Conservation (phyloP, 1,284 basidiomycete genomes). For the Ustilago bromivora region DNA sequence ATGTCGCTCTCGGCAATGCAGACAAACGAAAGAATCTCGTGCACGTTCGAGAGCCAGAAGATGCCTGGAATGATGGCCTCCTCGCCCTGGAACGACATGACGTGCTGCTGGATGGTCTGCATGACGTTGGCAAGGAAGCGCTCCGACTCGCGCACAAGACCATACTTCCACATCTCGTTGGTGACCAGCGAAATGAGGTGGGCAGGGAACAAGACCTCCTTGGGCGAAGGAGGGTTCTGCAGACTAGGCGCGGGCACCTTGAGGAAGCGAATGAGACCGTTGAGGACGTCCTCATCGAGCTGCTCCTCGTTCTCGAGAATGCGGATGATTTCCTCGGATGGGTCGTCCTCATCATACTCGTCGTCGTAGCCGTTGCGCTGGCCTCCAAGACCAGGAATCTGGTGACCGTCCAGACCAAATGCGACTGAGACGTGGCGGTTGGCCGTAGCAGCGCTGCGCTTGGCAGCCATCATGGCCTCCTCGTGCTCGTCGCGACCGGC, state of each 20-base stretch:
- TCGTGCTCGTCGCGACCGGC: slow-evolving; percentile 77
- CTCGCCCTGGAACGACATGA: slow-evolving; percentile 93
- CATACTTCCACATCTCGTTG: slow-evolving; percentile 99
- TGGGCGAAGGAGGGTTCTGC: slow-evolving; percentile 90
- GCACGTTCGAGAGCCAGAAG: slow-evolving; percentile 99
- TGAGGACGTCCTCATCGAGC: slow-evolving; percentile 92
- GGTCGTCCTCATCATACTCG: slow-evolving; percentile 77
- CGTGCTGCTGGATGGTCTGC: slow-evolving; percentile 96
- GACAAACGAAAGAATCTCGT: slow-evolving; percentile 98
- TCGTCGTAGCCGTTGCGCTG: slow-evolving; percentile 56
- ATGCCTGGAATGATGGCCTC: slow-evolving; percentile 96
- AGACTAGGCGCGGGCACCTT: slow-evolving; percentile 93
- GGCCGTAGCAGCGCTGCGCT: slow-evolving; percentile 77
- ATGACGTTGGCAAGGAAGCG: slow-evolving; percentile 98
- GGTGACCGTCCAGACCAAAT: slow-evolving; percentile 71
- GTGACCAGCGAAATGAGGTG: slow-evolving; percentile 97
- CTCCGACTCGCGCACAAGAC: slow-evolving; percentile 95
- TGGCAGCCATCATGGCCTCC: slow-evolving; percentile 80
- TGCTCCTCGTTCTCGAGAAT: slow-evolving; percentile 91
- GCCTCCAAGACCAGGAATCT: slow-evolving; percentile 52
- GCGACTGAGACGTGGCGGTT: slow-evolving; percentile 92
- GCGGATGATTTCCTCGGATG: slow-evolving; percentile 93
- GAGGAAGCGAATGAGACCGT: slow-evolving; percentile 88
- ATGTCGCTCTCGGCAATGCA: slow-evolving; percentile 98
- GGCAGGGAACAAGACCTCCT: slow-evolving; percentile 99